These are phyloP conservation scores for Phytophthora vignae DNA, from an alignment of 352 stramenopile species.

Conservation along the genomic window DNA sequence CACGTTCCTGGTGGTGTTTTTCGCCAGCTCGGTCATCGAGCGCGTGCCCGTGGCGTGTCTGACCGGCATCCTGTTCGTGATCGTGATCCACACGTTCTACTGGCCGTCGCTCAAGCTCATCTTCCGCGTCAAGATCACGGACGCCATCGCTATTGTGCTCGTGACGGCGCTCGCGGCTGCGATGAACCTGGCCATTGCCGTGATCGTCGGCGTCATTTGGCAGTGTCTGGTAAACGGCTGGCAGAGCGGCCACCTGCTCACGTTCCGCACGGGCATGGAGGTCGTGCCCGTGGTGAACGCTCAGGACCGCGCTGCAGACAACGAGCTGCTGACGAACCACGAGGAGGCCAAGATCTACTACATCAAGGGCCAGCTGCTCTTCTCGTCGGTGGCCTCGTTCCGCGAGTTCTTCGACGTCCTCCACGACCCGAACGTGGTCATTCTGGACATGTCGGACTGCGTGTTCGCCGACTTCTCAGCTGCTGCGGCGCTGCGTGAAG, in stretches of 20 bases:
- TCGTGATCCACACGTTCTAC: conserved; percentile 92
- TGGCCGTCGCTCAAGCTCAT: conserved; percentile 89
- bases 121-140: conserved; percentile 71
- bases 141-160: conserved; percentile 83
- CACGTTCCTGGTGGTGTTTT: conserved; percentile 83
- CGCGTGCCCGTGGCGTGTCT: conserved; percentile 87
- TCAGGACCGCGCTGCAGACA: conserved; percentile 32
- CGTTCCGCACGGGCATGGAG: conserved; percentile 44
- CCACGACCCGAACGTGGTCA: conserved; percentile 66
- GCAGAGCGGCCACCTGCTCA: conserved; percentile 66
- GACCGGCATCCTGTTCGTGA: conserved; percentile 89
- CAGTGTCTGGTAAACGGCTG: conserved; percentile 86
- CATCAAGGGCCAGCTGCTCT: conserved; percentile 79
- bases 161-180: conserved; percentile 86
- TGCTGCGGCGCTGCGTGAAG: conserved; percentile 80
- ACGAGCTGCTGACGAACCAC: conserved; percentile 44
- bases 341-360: conserved; percentile 77
- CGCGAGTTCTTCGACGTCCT: conserved; percentile 78
- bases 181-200: conserved; percentile 90
- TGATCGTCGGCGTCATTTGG: conserved; percentile 87
- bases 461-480: conserved; percentile 88
- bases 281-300: conserved; percentile 41
- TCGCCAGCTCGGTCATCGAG: conserved; percentile 85
- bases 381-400: conserved; percentile 82
- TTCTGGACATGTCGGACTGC: conserved; percentile 82